A percentile compares a stretch with the other conserved stretches of the same genome.
These are phyloP conservation scores for Pyrenophora tritici-repentis DNA, from an alignment of 2,329 filamentous ascomycete genomes.

Conservation along the genomic window DNA sequence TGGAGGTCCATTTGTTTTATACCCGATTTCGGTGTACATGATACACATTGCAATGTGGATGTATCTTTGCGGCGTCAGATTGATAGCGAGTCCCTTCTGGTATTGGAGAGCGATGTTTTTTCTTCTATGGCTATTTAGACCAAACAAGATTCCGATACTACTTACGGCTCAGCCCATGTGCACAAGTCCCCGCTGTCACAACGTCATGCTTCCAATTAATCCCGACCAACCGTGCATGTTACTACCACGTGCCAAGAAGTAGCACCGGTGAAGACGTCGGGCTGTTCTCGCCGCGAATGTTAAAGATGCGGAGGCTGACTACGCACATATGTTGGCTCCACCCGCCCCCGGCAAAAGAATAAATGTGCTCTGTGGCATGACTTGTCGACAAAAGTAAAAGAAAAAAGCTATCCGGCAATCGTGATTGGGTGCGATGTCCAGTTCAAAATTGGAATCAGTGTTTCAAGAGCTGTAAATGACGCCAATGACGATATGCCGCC, in stretches of 20 bases:
- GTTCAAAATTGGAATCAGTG: background rate
- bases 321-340: background rate
- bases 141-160: background rate
- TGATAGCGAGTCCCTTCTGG: background rate
- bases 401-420: background rate
- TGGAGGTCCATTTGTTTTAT: conserved; percentile 12
- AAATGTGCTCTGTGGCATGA: background rate
- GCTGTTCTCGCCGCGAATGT: background rate
- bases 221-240: background rate
- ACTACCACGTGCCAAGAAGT: background rate
- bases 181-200: background rate
- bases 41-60: conserved; percentile 2
- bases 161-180: background rate
- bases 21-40: conserved; percentile 12
- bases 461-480: background rate
- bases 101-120: background rate
- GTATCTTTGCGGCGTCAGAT: conserved; percentile 5
- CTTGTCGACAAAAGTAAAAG: no score
- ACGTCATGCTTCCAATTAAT: background rate
- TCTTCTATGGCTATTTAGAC: background rate
- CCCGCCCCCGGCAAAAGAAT: background rate
- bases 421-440: background rate
- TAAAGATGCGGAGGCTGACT: background rate
- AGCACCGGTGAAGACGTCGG: background rate
- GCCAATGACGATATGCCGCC: background rate